Evolutionary conservation across 2,329 filamentous ascomycete genomes (phyloP).

Genomic region (Pseudogymnoascus sp.): DNA sequence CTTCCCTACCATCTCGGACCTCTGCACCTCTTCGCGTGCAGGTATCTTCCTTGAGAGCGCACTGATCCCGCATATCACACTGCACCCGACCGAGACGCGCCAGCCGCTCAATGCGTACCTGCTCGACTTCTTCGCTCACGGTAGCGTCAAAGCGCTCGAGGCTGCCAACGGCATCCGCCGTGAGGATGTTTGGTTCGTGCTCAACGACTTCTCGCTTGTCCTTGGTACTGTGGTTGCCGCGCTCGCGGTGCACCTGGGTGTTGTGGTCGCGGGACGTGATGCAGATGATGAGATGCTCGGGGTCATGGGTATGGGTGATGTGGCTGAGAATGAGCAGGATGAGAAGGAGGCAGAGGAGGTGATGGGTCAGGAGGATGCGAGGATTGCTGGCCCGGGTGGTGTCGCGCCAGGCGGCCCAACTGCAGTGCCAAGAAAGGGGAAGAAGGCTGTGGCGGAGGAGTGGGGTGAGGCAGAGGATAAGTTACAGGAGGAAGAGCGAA

Average conservation of each 20-base stretch:
- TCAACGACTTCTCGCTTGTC: slow-evolving; percentile 59
- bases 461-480: slow-evolving; percentile 38
- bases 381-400: neutral
- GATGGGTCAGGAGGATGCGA: slow-evolving; percentile 8
- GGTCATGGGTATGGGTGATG: slow-evolving; percentile 42
- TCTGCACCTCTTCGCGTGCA: slow-evolving; percentile 56
- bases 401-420: neutral
- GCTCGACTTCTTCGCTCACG: slow-evolving; percentile 71
- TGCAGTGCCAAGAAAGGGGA: slow-evolving; percentile 23
- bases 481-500: slow-evolving; percentile 29
- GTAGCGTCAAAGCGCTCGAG: slow-evolving; percentile 52
- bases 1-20: slow-evolving; percentile 57
- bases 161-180: slow-evolving; percentile 57
- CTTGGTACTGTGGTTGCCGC: slow-evolving; percentile 66
- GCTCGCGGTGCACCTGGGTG: slow-evolving; percentile 48
- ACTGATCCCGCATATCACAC: slow-evolving; percentile 59
- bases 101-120: slow-evolving; percentile 58
- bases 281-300: slow-evolving; percentile 31
- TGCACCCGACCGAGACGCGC: slow-evolving; percentile 49
- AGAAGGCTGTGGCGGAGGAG: slow-evolving; percentile 41
- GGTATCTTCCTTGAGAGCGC: slow-evolving; percentile 70
- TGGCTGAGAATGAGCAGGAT: slow-evolving; percentile 34
- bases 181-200: slow-evolving; percentile 63
- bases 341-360: slow-evolving; percentile 27
- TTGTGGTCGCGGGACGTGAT: slow-evolving; percentile 44